Evolutionary conservation across 176 grass and related monocot genomes (phyloP), one percentile per base, ranked within the genome.

Genomic region (Aegilops bicornis): DNA sequence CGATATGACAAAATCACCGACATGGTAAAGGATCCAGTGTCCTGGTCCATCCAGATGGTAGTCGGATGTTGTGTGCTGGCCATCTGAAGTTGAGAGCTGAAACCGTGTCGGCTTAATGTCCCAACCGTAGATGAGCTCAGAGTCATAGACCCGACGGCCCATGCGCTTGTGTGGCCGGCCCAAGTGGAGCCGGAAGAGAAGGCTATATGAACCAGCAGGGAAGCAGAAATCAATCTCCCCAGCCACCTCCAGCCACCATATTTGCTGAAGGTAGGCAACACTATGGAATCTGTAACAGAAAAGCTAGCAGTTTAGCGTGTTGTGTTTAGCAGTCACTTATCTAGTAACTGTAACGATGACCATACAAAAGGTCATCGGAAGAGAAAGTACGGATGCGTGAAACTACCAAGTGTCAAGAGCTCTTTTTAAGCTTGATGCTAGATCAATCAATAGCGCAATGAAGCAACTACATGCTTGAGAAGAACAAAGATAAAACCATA

Each of bases 241-340:
- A 56, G 82, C 86, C 33, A 95, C 93, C 84, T 98, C 96, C 30
- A 98, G 89, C 96, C 96, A 98, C 96, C 96, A 98, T 76, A 93
- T 98, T 89, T 98, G 96, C 62, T 95, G 93, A 77, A 98, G 93
- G 83, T 98, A 98, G 33, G 96, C 96, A 74, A 95, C 90, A 42
- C 79, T 90, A 79, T 87, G 88, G 77, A 94, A 98, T 90, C 96
- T 98, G 82, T 52, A 90, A 19, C 63, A 64, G 10, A 17, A 91
- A 14, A 88, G 62, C 37, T 82, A 65, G 42, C 23, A 83, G 60
- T 19, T 92, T 36, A 86, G 70, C 32, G 32, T 33, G 32, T 33
- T 33, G 32, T 33, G 60, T 19, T 92, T 36, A 43, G 42, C 10
- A 45, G 87, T 19, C 78, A 73, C 72, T 87, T 82, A 75, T 45